phyloP scores from a whole-genome alignment of 1,139 yeast species.

The Yamadazyma triangularis region DNA sequence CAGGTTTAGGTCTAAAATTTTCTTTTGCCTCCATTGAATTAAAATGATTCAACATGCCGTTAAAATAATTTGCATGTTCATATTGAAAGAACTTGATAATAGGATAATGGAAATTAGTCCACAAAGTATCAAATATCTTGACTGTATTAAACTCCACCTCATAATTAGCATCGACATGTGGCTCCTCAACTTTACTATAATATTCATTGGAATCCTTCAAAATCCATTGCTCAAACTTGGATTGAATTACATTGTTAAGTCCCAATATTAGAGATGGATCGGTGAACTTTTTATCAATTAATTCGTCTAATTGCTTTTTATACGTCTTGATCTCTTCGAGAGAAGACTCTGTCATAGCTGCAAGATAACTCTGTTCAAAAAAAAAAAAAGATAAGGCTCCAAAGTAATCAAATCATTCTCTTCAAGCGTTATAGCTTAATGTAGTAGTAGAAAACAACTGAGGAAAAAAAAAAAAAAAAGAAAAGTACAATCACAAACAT shows the following conservation, averaged over 20 bases:
- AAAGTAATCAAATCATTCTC: no score
- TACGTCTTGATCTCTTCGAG: slow-evolving; percentile 20
- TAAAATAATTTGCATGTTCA: slow-evolving; percentile 30
- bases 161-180: slow-evolving; percentile 7
- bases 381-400: no score
- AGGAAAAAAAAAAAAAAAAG: no score
- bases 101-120: slow-evolving; percentile 65
- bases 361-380: no score
- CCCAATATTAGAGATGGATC: slow-evolving; percentile 47
- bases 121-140: slow-evolving; percentile 41
- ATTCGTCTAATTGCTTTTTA: slow-evolving; percentile 25
- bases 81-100: slow-evolving; percentile 50
- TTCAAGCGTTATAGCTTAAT: no score
- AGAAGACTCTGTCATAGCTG: slow-evolving; percentile 3
- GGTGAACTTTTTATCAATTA: slow-evolving; percentile 25
- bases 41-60: slow-evolving; percentile 13
- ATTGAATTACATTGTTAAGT: slow-evolving; percentile 37
- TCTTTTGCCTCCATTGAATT: slow-evolving; percentile 5
- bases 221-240: slow-evolving; percentile 38
- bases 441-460: no score
- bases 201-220: slow-evolving; percentile 27
- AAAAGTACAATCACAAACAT: no score
- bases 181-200: slow-evolving; percentile 8
- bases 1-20: slow-evolving; percentile 29
- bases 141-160: slow-evolving; percentile 28